Evolutionary conservation across 208 protist species (phyloP), one percentile per base, ranked within the genome.

Genomic region (Leishmania braziliensis): DNA sequence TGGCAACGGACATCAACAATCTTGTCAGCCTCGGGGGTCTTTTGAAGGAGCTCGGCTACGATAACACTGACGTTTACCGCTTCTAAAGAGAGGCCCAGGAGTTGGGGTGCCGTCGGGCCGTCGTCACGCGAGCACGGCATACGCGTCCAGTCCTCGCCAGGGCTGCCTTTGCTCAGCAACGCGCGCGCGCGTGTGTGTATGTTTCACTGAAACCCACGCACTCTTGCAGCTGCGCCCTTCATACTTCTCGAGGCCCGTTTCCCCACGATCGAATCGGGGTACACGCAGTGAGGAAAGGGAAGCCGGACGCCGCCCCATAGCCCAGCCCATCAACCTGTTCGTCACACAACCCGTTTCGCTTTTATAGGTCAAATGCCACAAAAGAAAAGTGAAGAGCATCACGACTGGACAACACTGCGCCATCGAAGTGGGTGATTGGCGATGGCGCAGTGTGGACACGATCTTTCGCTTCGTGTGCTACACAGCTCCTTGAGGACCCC

Each of bases 1-100:
- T 92, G 68, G 94, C 89, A 2, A 91, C 91, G 63, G 94, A 97
- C 78, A 84, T 95, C n/a, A 97, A 95, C 77, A 97, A 97, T 75
- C 84, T 97, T 29, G 92, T 95, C 10, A 66, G 68, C 46, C 86
- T 97, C 23, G 91, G 92, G 51, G 96, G 96, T 50, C 77, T 98
- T 26, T 60, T 98, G 65, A 81, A 86, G 36, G 88, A 97, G 20
- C 83, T 98, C 16, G 95, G 96, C 20, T 98, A 97, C 77, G 79
- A 84, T 29, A 93, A 98, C 78, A 84, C 91, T 60, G 90, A 97
- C 51, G 85, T 98, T 16, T 98, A 96, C 78, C 91, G 94, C 46
- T 98, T 98, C 77, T 98, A 90, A 83, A 0, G 23, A 36, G 43
- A 12, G 69, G 46, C 62, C 9, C 23, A 54, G 9, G 18, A 20